These are phyloP conservation scores for Boletus rubropictus DNA, from an alignment of 768 basidiomycete species.

Conservation along the genomic window DNA sequence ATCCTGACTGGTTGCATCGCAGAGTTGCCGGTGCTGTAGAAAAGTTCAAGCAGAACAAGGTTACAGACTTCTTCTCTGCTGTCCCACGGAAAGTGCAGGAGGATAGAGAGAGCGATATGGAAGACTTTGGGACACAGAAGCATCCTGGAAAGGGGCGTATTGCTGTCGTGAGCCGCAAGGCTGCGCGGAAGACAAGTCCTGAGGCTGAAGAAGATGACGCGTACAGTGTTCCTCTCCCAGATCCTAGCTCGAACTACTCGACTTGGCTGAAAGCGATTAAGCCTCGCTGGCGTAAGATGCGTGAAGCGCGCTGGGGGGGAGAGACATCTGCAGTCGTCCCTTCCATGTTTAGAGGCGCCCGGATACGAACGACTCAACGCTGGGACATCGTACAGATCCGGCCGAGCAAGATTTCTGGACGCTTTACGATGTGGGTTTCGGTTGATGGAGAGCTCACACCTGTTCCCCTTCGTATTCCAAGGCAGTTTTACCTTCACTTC, in stretches of 20 bases:
- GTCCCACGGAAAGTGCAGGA: conserved; percentile 10
- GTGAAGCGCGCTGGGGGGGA: conserved; percentile 42
- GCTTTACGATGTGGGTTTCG: conserved; percentile 84
- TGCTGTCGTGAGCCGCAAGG: conserved; percentile 50
- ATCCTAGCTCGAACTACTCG: conserved; percentile 60
- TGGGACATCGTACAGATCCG: conserved; percentile 96
- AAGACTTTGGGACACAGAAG: conserved; percentile 43
- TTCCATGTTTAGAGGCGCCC: conserved; percentile 65
- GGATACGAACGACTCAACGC: conserved; percentile 53
- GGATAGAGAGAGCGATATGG: conserved; percentile 45
- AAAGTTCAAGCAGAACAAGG: conserved; percentile 97
- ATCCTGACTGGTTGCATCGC: conserved; percentile 96
- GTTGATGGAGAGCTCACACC: conserved; percentile 75
- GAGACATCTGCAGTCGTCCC: conserved; percentile 46
- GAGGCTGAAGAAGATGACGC: conserved; percentile 33
- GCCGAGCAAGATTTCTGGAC: conserved; percentile 66
- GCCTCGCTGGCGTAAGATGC: conserved; percentile 66
- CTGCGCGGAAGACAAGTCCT: conserved; percentile 37
- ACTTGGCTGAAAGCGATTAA: conserved; percentile 76
- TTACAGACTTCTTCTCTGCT: conserved; percentile 83
- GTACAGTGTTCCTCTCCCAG: conserved; percentile 43
- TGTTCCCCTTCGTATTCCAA: conserved; percentile 77
- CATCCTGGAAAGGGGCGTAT: conserved; percentile 36
- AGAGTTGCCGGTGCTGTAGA: conserved; percentile 85
- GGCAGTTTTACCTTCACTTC: conserved; percentile 91